Percentiles rank a stretch among this genome's conserved stretches.
These are phyloP conservation scores for Cryphonectria radicalis DNA, from an alignment of 2,329 filamentous ascomycete species.

Conservation along the genomic window DNA sequence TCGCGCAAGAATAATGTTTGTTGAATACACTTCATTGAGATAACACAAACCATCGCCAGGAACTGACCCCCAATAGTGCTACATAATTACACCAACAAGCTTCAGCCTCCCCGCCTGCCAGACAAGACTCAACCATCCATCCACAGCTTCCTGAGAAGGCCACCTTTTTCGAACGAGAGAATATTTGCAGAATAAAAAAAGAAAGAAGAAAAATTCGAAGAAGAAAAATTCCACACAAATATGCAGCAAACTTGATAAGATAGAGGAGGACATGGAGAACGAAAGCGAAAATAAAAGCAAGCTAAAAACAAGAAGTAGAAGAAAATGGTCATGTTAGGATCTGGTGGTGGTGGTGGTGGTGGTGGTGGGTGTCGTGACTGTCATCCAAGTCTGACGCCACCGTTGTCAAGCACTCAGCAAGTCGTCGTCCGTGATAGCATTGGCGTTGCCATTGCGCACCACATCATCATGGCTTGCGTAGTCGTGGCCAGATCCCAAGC, in stretches of 20 bases:
- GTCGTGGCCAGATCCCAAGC: constrained; percentile 27
- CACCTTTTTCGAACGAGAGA: not conserved
- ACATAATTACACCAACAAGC: not conserved
- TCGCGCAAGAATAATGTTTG: not conserved
- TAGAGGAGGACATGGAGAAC: not conserved
- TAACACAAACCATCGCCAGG: not conserved
- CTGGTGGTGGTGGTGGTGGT: constrained; percentile 15
- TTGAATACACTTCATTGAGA: not conserved
- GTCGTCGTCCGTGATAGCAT: constrained; percentile 24
- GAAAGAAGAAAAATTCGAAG: not conserved
- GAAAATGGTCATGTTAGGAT: constrained; percentile 1
- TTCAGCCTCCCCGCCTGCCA: not conserved
- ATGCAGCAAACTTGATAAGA: constrained; percentile 11
- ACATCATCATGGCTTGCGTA: constrained; percentile 10
- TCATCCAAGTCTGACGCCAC: constrained; percentile 16
- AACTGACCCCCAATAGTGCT: not conserved
- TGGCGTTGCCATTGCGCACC: not conserved
- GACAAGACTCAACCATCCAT: not conserved
- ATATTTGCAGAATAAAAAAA: not conserved
- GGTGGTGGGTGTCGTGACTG: constrained; percentile 12
- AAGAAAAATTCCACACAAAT: not conserved
- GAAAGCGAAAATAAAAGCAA: not conserved
- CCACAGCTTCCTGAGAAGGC: not conserved
- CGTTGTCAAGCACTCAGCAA: constrained; percentile 14
- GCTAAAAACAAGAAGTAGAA: constrained; percentile 13